These are phyloP conservation scores for Candida quercuum DNA, from an alignment of 805 yeast species.

Conservation along the genomic window DNA sequence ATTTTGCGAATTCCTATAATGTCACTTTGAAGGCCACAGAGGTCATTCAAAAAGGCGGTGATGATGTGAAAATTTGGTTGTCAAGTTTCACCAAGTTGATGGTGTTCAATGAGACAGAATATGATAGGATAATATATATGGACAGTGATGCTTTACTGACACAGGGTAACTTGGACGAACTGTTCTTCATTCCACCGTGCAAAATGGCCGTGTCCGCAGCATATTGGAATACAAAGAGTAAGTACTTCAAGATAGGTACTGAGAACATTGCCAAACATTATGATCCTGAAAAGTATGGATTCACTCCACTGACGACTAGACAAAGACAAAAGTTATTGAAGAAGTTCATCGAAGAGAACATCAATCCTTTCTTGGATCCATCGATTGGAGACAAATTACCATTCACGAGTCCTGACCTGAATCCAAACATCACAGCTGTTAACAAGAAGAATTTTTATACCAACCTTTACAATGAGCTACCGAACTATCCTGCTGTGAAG, in stretches of 20 bases:
- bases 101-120: conserved; percentile 44
- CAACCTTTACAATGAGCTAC: conserved; percentile 34
- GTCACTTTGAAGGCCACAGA: conserved; percentile 15
- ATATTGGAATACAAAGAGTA: conserved; percentile 31
- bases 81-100: conserved; percentile 50
- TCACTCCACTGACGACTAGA: conserved; percentile 17
- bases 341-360: conserved; percentile 2
- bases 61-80: conserved; percentile 33
- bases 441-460: conserved; percentile 15
- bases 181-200: conserved; percentile 44
- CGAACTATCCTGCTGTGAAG: conserved; percentile 26
- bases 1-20: conserved; percentile 9
- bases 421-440: not conserved
- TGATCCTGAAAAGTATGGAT: conserved; percentile 15
- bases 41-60: conserved; percentile 15
- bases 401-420: no score
- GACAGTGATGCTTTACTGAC: conserved; percentile 51
- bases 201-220: conserved; percentile 42
- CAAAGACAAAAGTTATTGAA: conserved; percentile 16
- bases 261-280: conserved; percentile 15
- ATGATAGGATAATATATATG: conserved; percentile 47
- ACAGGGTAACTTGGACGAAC: conserved; percentile 39
- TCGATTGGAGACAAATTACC: no score
- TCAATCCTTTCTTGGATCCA: conserved; percentile 5
- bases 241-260: conserved; percentile 19